Conservation (phyloP, 345 rosid genomes). For the Dimocarpus longan region DNA sequence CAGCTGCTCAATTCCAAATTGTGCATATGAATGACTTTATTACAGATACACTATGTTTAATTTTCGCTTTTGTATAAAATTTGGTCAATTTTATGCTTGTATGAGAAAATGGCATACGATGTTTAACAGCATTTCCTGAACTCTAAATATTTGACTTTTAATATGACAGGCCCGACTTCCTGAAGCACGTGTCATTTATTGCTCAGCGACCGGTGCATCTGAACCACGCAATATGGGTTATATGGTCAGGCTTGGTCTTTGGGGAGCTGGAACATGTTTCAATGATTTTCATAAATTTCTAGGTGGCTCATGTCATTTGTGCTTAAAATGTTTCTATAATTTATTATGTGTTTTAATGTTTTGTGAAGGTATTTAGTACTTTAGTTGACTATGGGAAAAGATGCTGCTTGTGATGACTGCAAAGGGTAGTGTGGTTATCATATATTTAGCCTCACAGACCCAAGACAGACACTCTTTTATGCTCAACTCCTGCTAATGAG, state of each 20-base stretch:
- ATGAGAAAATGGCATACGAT: slow-evolving; percentile 6
- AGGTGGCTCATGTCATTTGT: slow-evolving; percentile 38
- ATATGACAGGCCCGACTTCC: slow-evolving; percentile 85
- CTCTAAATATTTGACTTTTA: slow-evolving; percentile 30
- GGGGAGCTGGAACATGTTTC: slow-evolving; percentile 97
- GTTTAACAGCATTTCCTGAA: slow-evolving; percentile 19
- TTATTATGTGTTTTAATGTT: neutral
- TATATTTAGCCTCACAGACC: neutral
- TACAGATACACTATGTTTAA: neutral
- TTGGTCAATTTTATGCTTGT: neutral
- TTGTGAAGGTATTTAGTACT: neutral
- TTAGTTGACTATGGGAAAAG: slow-evolving; percentile 2
- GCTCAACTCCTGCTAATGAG: neutral
- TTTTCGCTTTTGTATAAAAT: neutral
- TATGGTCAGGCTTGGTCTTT: slow-evolving; percentile 99
- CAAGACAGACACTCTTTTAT: neutral
- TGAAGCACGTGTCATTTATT: slow-evolving; percentile 93
- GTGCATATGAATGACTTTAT: neutral
- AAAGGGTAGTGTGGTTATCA: neutral
- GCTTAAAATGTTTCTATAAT: neutral
- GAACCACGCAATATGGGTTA: slow-evolving; percentile 99
- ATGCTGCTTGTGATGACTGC: neutral
- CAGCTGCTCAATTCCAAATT: neutral
- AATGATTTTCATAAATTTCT: slow-evolving; percentile 69
- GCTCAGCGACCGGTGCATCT: slow-evolving; percentile 99